Evolutionary conservation across 148 eudicot species (phyloP), one percentile per base, ranked within the genome.

Genomic region (Tetragonia tetragonoides): DNA sequence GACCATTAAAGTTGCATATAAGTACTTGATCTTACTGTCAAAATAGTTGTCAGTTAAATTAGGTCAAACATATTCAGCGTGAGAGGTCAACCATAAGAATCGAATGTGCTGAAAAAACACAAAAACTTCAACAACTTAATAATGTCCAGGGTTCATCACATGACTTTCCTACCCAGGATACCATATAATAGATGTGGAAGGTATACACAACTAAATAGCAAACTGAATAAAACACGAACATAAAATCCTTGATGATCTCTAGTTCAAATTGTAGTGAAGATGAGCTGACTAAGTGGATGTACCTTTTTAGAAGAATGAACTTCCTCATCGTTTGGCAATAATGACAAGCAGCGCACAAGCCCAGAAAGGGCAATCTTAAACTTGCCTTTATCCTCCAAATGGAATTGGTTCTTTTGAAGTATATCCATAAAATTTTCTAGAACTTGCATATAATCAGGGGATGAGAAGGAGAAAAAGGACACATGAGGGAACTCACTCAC

Each of bases 391-490:
- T 95, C 99, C 82, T 89, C 88, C 53, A 88, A 74, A 80, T 86
- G 82, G 79, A 90, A 88, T 80, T 93, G 94, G 84, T 89, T 93
- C 85, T 88, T 91, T 63, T 82, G 88, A 17, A 95, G 79, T 44
- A 95, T 71, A 78, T 91, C 92, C 66, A 84, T 90, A 49, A 90
- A 95, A 81, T 85, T 90, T 76, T 91, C 92, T 74, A 94, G 85
- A 81, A 87, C 86, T 95, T 92, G 87, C 66, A 77, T 16, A 18
- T 69, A 66, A 77, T 44, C 78, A 74, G 21, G 10, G 66, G 28
- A 37, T 42, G 24, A 46, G 66, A 70, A 56, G 18, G 34, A 40
- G 64, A 28, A 66, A 20, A 39, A 57, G 37, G 21, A 57, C 14
- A 77, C 4, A 54, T 11, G 49, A 46, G 60, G 76, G 23, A 21